Base-by-base conservation (phyloP, 176 grass and related monocot genomes). In the Otatea glauca region DNA sequence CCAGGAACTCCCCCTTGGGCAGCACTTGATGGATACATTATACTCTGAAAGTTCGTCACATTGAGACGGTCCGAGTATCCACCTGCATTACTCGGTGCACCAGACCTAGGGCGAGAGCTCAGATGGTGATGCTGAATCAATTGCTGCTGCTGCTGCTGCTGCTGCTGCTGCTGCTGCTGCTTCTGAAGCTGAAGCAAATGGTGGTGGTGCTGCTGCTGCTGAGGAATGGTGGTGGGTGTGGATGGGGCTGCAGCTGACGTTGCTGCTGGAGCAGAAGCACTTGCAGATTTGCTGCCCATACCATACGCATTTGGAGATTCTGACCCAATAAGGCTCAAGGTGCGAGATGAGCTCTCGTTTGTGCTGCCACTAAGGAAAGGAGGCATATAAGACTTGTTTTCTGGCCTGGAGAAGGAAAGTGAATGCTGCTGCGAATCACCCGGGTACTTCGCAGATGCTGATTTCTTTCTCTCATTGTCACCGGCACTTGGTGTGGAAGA, bases 331-430 rank as follows among this genome's bases (percentile, higher is more conserved):
- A 92, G 93, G 67, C 84, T 96, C 77, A 96, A 27, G 3, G 93
- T 90, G 58, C 88, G 91, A 9, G 93, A 91, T 12, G 93, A 89
- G 74, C 39, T 89, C 45, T 98, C 93, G 38, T 76, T 91, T 68
- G 81, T 58, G 75, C 25, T 84, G 35, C 81, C 85, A 83, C 72
- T 35, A 68, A 91, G 88, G 74, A 95, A 86, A 62, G 93, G 69
- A 39, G 89, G 45, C 27, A 80, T 71, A 25, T 90, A 70, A 67
- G 84, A 24, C 64, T 89, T 92, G 91, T 54, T 87, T 23, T 92
- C 96, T 29, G 81, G 72, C 74, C 93, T 99, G 9, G 89, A 89
- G 81, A 99, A 99, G 48, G 91, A 88, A 82, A 98, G 88, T 6
- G 96, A 94, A 90, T 94, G 95, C 63, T 94, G 95, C 11, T 83